Base-by-base conservation (phyloP, 1,284 basidiomycete genomes). In the Rhodotorula sp. region DNA sequence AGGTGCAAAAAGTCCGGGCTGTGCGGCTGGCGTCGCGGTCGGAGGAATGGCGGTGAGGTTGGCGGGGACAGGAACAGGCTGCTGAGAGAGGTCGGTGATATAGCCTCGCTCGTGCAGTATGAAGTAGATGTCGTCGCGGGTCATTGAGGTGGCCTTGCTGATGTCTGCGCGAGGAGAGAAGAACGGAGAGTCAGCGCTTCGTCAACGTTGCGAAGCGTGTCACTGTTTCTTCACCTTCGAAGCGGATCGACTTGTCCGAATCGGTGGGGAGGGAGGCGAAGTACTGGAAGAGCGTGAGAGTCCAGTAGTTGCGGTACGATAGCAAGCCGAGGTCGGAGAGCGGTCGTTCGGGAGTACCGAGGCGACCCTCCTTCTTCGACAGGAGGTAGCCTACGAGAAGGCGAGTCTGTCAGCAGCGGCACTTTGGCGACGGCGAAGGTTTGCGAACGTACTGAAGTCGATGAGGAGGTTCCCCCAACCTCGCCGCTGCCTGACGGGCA, bases 301-400 rank as follows among this genome's bases (percentile, higher is more conserved):
- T 92, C 96, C 96, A 99, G 79, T 99, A 99, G 75, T 89, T 94
- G 80, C 86, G 89, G 82, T 99, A 99, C 44, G 93, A 90, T 61
- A 97, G 83, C 18, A 91, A 88, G 44, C 94, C 94, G 28, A 97
- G 85, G 37, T 87, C 89, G 34, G 92, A 95, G 20, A 97, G 85
- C 10, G 94, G 94, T 76, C 94, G 92, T 80, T 97, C 94, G 0
- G 94, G 94, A 16, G 92, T 92, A 16, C 94, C 92, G 13, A 87
- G 81, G 63, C 91, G 84, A 31, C 87, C 87, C 80, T 99, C 96
- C 79, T 96, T 97, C 83, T 92, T 95, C 3, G 94, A 97, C 75
- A 99, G 82, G 37, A 97, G 84, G 82, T 98, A 99, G 82, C 95
- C 94, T 97, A 68, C 22, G 56, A 24, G 40, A 11, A 30, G 52